Conservation (phyloP, 305 asterid genomes). For the Euphrasia arctica region DNA sequence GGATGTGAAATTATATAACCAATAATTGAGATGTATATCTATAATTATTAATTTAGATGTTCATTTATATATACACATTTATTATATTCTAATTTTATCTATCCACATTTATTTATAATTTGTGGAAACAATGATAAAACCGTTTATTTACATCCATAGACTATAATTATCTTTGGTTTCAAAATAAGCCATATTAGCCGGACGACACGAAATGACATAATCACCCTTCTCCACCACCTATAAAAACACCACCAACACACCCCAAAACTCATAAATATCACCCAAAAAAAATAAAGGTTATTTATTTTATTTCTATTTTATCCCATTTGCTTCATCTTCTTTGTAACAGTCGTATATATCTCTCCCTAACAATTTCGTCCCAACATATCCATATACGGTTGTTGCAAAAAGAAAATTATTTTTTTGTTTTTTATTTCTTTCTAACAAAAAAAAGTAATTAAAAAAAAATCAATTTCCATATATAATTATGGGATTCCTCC, state of each 20-base stretch:
- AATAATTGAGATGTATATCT: too few relatives aligned
- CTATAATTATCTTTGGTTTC: conserved; percentile 16
- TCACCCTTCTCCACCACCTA: conserved; percentile 21
- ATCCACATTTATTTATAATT: too few relatives aligned
- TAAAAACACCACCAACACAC: conserved; percentile 22
- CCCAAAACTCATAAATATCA: conserved; percentile 7
- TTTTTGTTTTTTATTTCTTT: neutral
- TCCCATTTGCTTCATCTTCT: conserved; percentile 15
- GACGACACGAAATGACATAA: conserved; percentile 13
- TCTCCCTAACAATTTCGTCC: conserved; percentile 16
- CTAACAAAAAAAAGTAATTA: neutral
- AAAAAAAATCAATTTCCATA: neutral
- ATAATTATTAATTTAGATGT: too few relatives aligned
- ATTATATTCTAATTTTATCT: too few relatives aligned
- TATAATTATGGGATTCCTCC: conserved; percentile 55
- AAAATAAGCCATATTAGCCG: conserved; percentile 28
- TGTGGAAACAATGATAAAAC: neutral
- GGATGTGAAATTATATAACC: too few relatives aligned
- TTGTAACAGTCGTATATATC: conserved; percentile 41
- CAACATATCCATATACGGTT: conserved; percentile 20
- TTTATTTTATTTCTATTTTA: neutral
- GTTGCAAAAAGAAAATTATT: conserved; percentile 31
- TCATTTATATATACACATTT: too few relatives aligned
- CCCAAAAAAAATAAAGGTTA: neutral
- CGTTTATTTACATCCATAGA: neutral